Evolutionary conservation across 352 stramenopile genomes (phyloP).

Genomic region (Globisporangium paddicum): DNA sequence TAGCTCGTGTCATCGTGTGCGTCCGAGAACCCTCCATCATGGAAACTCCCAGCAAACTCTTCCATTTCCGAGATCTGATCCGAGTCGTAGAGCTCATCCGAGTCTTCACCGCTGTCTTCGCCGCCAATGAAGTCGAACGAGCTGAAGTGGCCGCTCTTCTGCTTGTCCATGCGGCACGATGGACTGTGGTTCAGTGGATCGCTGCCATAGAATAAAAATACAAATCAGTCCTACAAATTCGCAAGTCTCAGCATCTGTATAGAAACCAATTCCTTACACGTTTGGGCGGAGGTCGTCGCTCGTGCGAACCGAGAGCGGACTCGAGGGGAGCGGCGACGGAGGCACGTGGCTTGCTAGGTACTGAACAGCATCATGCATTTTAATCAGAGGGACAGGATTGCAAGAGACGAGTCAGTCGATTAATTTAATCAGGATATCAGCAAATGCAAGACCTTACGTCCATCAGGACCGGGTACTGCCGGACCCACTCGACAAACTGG

Average conservation of each 20-base stretch:
- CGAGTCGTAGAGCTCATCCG: conserved; percentile 70
- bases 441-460: conserved; percentile 31
- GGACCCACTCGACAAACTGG: conserved; percentile 74
- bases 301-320: conserved; percentile 27
- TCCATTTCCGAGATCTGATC: conserved; percentile 73
- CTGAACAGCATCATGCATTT: conserved; percentile 12
- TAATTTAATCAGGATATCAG: background rate
- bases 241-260: background rate
- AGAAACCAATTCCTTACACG: conserved; percentile 21
- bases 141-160: conserved; percentile 29
- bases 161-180: conserved; percentile 46
- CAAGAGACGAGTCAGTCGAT: background rate
- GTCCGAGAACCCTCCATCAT: conserved; percentile 26
- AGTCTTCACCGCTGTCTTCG: conserved; percentile 79
- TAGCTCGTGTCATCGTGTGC: conserved; percentile 26
- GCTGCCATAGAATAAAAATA: conserved; percentile 19
- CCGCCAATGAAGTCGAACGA: conserved; percentile 84
- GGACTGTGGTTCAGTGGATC: conserved; percentile 77
- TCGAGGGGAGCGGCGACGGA: conserved; percentile 25
- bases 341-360: conserved; percentile 47
- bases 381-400: background rate
- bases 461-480: conserved; percentile 58
- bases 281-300: conserved; percentile 39
- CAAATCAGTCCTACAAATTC: background rate
- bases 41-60: conserved; percentile 49